Conservation (phyloP, 1,284 basidiomycete genomes). For the Cryptococcus depauperatus region DNA sequence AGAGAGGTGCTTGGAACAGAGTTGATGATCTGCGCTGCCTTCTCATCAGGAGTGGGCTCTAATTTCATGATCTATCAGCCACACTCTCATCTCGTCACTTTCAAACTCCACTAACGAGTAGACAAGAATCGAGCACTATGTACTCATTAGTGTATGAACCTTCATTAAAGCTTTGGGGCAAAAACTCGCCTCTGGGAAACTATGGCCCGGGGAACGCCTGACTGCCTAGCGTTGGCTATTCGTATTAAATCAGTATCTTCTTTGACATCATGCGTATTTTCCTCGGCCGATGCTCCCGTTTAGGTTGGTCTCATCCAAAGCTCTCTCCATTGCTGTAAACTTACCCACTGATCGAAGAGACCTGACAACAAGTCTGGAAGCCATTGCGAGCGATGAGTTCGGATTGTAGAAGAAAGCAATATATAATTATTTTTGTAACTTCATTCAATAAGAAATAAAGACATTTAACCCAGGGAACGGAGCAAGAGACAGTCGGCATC, state of each 20-base stretch:
- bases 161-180: too few relatives aligned
- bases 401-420: conserved; percentile 7
- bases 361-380: conserved; percentile 45
- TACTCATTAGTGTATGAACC: neutral
- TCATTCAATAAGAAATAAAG: too few relatives aligned
- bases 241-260: neutral
- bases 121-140: conserved; percentile 35
- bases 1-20: conserved; percentile 84
- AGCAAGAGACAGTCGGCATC: too few relatives aligned
- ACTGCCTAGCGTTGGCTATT: conserved; percentile 19
- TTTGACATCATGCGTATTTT: neutral
- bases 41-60: conserved; percentile 64
- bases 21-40: conserved; percentile 85
- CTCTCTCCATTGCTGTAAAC: conserved; percentile 12
- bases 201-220: conserved; percentile 35
- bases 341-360: conserved; percentile 41
- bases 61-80: neutral
- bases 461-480: too few relatives aligned
- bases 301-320: too few relatives aligned
- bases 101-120: conserved; percentile 28
- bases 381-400: conserved; percentile 35
- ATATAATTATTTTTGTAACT: too few relatives aligned
- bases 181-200: conserved; percentile 29
- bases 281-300: too few relatives aligned
- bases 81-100: neutral